Conservation (phyloP, 306 rosid species). For the Herpetospermum pedunculosum region DNA sequence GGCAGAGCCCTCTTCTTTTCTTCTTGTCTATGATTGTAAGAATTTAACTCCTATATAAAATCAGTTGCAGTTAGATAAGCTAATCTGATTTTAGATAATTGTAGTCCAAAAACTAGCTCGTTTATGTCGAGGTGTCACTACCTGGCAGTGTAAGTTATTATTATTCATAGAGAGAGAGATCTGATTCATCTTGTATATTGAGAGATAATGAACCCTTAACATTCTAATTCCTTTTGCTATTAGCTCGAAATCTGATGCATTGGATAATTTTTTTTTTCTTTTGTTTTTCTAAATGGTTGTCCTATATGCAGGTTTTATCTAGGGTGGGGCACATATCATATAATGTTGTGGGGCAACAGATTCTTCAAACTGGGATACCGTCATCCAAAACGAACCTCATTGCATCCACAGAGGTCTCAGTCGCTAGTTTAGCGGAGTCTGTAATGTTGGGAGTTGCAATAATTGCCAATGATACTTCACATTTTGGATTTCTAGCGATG, state of each 20-base stretch:
- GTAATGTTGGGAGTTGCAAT: constrained; percentile 80
- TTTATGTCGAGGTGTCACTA: background rate
- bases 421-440: constrained; percentile 91
- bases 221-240: background rate
- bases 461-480: constrained; percentile 68
- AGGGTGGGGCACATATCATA: constrained; percentile 95
- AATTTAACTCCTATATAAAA: background rate
- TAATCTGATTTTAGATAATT: background rate
- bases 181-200: background rate
- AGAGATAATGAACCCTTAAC: background rate
- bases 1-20: constrained; percentile 62
- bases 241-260: background rate
- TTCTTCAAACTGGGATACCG: constrained; percentile 89
- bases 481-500: constrained; percentile 62
- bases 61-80: background rate
- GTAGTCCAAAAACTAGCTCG: background rate
- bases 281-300: constrained; percentile 11
- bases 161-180: background rate
- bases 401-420: constrained; percentile 87
- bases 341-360: constrained; percentile 86
- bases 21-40: constrained; percentile 86
- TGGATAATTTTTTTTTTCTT: background rate
- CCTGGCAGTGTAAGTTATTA: background rate
- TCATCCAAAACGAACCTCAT: constrained; percentile 89
- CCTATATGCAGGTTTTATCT: constrained; percentile 55